Percentiles rank a stretch among this genome's conserved stretches.
These are phyloP conservation scores for Sequoiadendron giganteum DNA, from an alignment of 75 land plant genomes.

Conservation along the genomic window DNA sequence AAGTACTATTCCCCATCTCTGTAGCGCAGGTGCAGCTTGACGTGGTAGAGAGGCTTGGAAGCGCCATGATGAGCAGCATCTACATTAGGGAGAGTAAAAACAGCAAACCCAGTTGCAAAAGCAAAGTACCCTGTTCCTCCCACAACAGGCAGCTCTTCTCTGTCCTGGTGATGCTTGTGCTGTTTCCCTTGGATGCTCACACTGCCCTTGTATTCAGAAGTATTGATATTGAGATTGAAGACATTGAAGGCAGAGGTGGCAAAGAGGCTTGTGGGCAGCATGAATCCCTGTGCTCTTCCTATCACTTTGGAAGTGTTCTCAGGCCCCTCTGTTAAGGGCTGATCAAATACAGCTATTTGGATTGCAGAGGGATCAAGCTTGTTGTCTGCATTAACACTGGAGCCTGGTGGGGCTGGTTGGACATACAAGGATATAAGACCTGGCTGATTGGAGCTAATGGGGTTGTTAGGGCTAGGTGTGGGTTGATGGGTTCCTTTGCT, in stretches of 20 bases:
- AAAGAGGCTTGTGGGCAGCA: slow-evolving; percentile 34
- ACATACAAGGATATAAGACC: slow-evolving; percentile 48
- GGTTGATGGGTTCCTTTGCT: slow-evolving; percentile 14
- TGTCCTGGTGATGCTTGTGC: not conserved
- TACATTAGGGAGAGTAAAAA: slow-evolving; percentile 24
- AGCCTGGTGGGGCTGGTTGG: slow-evolving; percentile 16
- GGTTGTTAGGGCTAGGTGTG: not conserved
- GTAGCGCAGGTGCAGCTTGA: slow-evolving; percentile 38
- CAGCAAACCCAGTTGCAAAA: slow-evolving; percentile 54
- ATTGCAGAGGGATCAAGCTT: not conserved
- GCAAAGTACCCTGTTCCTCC: slow-evolving; percentile 74
- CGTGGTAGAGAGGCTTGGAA: slow-evolving; percentile 22
- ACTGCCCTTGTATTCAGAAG: slow-evolving; percentile 43
- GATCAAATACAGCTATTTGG: slow-evolving; percentile 45
- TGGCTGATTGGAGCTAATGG: not conserved
- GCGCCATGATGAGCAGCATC: not conserved
- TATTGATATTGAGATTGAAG: slow-evolving; percentile 36
- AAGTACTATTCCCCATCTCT: not conserved
- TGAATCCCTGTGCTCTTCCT: slow-evolving; percentile 64
- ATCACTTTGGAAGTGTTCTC: slow-evolving; percentile 40
- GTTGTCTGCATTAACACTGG: not conserved
- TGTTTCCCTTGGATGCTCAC: slow-evolving; percentile 43
- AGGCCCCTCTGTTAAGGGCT: slow-evolving; percentile 45
- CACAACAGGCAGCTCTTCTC: slow-evolving; percentile 47
- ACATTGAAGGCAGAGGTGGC: slow-evolving; percentile 42